A percentile compares a stretch with the other conserved stretches of the same genome.
phyloP scores from a whole-genome alignment of 208 protist genomes.

The Acanthamoeba rhysodes region DNA sequence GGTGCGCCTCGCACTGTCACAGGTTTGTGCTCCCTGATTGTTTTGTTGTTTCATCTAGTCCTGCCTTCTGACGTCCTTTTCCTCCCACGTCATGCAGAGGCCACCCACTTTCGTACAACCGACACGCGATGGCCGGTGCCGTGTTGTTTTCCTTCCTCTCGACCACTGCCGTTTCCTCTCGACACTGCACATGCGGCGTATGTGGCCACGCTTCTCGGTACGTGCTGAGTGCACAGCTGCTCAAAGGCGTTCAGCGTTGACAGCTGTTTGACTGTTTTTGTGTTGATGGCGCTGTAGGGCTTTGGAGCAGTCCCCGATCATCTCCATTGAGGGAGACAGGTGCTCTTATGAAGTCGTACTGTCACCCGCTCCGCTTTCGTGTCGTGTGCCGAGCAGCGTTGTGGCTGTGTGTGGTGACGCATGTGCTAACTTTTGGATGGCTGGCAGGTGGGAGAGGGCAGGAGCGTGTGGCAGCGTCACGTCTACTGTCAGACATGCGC shows the following conservation, averaged over 20 bases:
- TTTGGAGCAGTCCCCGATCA: background rate
- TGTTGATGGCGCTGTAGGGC: background rate
- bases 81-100: background rate
- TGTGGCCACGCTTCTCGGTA: background rate
- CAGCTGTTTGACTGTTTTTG: background rate
- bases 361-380: no score
- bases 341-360: no score
- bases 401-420: no score
- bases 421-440: background rate
- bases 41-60: background rate
- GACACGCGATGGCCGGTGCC: background rate
- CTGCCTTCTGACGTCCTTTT: background rate
- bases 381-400: no score
- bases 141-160: constrained; percentile 1
- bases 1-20: constrained; percentile 24
- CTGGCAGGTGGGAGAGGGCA: background rate
- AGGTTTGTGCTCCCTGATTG: background rate
- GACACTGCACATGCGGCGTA: constrained; percentile 11
- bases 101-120: background rate
- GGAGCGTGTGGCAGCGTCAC: constrained; percentile 6
- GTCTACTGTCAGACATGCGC: background rate
- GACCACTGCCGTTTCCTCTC: background rate
- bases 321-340: no score
- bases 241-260: background rate
- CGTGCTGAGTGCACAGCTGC: background rate